phyloP scores from a whole-genome alignment of 2,329 filamentous ascomycete species.

The Alternaria metachromatica region DNA sequence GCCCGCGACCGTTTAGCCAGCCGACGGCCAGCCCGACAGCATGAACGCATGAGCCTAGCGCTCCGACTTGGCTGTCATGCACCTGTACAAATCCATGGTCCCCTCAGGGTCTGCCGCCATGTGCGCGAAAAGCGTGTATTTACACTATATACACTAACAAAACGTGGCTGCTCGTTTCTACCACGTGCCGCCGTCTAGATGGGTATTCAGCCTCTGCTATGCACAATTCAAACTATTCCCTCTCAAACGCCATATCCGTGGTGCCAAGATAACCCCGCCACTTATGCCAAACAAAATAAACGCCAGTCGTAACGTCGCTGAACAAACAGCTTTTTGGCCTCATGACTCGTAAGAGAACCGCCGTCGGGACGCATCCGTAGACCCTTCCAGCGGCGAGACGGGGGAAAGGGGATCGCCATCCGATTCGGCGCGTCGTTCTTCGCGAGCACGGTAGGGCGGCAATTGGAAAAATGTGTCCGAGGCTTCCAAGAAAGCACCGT shows the following conservation, averaged over 20 bases:
- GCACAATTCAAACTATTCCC: constrained; percentile 17
- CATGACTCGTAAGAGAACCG: constrained; percentile 50
- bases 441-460: constrained; percentile 29
- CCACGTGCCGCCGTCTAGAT: constrained; percentile 17
- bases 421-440: constrained; percentile 29
- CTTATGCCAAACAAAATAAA: constrained; percentile 15
- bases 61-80: neutral
- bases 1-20: neutral
- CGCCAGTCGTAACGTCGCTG: constrained; percentile 14
- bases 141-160: constrained; percentile 13
- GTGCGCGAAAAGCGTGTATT: constrained; percentile 9
- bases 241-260: constrained; percentile 19
- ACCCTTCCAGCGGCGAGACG: constrained; percentile 44
- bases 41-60: neutral
- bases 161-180: constrained; percentile 6
- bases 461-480: constrained; percentile 41
- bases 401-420: constrained; percentile 43
- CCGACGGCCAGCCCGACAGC: neutral
- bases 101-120: constrained; percentile 2
- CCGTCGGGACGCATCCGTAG: constrained; percentile 37
- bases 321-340: constrained; percentile 24
- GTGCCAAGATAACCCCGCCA: neutral
- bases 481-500: constrained; percentile 42
- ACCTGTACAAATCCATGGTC: neutral
- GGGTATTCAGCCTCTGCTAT: constrained; percentile 15